Base-by-base conservation (phyloP, 352 stramenopile species). In the Phytophthora constricta region DNA sequence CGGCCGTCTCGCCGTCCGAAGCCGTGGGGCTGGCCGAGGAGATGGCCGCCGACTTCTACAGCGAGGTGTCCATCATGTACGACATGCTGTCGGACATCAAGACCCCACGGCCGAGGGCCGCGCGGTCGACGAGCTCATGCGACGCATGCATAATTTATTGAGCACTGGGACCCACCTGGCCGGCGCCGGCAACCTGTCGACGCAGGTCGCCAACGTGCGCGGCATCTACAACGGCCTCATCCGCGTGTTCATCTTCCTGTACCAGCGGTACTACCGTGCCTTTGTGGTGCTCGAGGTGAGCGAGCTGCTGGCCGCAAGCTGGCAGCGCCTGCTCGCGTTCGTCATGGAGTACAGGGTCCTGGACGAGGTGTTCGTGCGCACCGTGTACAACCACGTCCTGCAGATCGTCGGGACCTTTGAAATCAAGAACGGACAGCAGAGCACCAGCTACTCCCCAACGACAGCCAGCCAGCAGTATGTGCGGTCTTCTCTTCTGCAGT, bases 1-100 rank as follows among this genome's bases (percentile, higher is more conserved):
- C 77, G 7, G 58, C 48, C 14, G 75, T 86, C n/a, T 76, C 80
- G 22, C 65, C 72, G 8, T 61, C 72, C 5, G 82, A 91, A 50
- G 77, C 74, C 4, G 58, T 81, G 28, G 69, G 66, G 17, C 70
- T 87, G 25, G 74, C 76, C 2, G 74, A 82, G 11, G 80, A 90
- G 46, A 90, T 90, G 80, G 77, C 74, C 1, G 74, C 75, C 5
- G 83, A 91, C 49, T 86, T 91, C 20, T 87, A 74, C 62, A 87
- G 81, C 58, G 82, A 91, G 58, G 60, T 75, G 14, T 84, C 70
- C 17, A 86, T 84, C 59, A 72, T 91, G 59, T 86, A 87, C 68
- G 74, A 90, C 62, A 87, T 90, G 79, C 70, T 86, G 27, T 91
- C 81, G 46, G 83, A 90, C 22, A 74, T 89, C 48, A 83, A 85